Base-by-base conservation (phyloP, 148 eudicot species). In the Vaccinium myrtillus region DNA sequence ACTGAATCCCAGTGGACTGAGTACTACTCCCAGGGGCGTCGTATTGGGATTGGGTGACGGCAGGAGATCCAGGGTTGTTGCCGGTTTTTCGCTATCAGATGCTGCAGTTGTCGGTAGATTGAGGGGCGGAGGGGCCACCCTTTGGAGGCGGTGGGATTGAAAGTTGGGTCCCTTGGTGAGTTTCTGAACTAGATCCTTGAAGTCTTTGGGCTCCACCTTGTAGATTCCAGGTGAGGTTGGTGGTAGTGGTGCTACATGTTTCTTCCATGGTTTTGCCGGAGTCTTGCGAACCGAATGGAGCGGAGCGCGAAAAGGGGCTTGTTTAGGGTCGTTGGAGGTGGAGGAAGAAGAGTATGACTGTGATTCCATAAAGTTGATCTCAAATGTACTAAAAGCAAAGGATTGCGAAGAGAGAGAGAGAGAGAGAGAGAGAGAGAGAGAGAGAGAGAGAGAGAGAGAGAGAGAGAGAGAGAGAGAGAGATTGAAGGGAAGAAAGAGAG, bases 121-220 rank as follows among this genome's bases (percentile, higher is more conserved):
- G 19, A 90, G 89, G 13, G 95, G 91, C 0, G 95, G 93, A 0
- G 96, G 96, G 6, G 93, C 92, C 46, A 89, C 63, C 43, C 84
- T 85, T 30, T 86, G 87, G n/a, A 85, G 88, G 39, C 85, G 87
- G 39, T 80, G 87, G 71, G 88, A 48, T 43, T 55, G 90, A 59
- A 84, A 77, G 32, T 84, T 88, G 0, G 54, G 81, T 5, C 90
- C 85, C 61, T 92, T 90, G 6, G 98, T 95, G 25, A 95, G 94
- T 88, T 78, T 77, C 75, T 92, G 95, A 70, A 94, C 97, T 19
- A 94, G 90, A 27, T 94, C 89, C 25, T 90, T 89, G 88, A 95
- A 95, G 77, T 95, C 88, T 9, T 78, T 75, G 0, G 97, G 88
- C 9, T 92, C 86, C 15, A 95, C 98, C 81, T 90, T 89, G 86